Percentiles rank a stretch among this genome's conserved stretches.
These are phyloP conservation scores for Somion occarium DNA, from an alignment of 1,284 basidiomycete species.

Conservation along the genomic window DNA sequence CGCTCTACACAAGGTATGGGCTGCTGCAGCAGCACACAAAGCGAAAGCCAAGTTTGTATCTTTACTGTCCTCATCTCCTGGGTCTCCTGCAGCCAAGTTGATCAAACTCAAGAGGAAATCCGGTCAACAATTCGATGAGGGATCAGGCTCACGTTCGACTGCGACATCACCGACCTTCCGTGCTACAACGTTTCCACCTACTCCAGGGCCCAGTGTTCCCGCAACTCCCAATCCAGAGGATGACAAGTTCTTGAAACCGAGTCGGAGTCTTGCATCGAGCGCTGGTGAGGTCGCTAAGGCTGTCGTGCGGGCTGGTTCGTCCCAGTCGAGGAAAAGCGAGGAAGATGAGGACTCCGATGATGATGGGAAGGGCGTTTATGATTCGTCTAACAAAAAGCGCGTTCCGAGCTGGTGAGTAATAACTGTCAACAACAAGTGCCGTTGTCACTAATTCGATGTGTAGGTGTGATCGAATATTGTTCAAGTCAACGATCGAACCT, in stretches of 20 bases:
- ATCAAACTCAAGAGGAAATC: neutral
- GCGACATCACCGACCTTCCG: neutral
- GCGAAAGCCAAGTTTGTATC: constrained; percentile 57
- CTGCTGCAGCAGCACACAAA: constrained; percentile 45
- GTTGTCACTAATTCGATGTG: neutral
- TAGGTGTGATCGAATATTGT: constrained; percentile 78
- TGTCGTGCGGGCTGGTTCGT: neutral
- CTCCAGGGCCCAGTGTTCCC: neutral
- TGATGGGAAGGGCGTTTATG: constrained; percentile 63
- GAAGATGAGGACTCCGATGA: constrained; percentile 34
- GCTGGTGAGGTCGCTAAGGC: neutral
- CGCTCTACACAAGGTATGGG: constrained; percentile 31
- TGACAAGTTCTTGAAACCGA: constrained; percentile 1
- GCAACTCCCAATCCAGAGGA: neutral
- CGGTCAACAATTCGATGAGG: neutral
- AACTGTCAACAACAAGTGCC: constrained; percentile 1
- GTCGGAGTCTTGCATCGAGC: neutral
- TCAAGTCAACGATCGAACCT: constrained; percentile 62
- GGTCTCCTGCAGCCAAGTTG: neutral
- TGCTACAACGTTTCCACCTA: neutral
- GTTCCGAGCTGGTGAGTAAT: constrained; percentile 70
- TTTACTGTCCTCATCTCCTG: constrained; percentile 26
- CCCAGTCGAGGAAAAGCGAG: constrained; percentile 13
- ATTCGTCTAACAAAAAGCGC: constrained; percentile 74
- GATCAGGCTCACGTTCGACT: neutral